Evolutionary conservation across 768 basidiomycete species (phyloP).

Genomic region (Tricholoma saponaceum): DNA sequence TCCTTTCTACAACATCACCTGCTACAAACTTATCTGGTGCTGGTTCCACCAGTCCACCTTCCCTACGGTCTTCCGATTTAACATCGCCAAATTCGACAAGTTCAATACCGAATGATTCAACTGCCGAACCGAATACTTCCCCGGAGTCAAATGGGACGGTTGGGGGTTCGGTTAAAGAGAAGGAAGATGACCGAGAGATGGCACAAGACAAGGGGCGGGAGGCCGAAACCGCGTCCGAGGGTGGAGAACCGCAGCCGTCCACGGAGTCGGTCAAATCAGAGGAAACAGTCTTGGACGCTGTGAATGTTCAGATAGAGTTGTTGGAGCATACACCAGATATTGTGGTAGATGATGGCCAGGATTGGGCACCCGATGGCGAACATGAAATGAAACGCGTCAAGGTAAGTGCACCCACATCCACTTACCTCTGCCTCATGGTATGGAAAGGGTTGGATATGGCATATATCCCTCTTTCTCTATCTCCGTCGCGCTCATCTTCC

Average conservation of each 20-base stretch:
- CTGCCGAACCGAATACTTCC: conserved; percentile 1
- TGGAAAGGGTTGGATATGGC: background rate
- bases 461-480: conserved; percentile 4
- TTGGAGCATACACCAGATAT: conserved; percentile 40
- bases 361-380: conserved; percentile 60
- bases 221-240: conserved; percentile 16
- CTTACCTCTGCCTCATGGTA: conserved; percentile 2
- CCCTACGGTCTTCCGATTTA: conserved; percentile 15
- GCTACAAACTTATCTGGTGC: conserved; percentile 26
- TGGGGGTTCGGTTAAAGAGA: background rate
- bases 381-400: conserved; percentile 85
- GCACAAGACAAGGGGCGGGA: conserved; percentile 16
- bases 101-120: conserved; percentile 5
- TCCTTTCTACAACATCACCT: conserved; percentile 25
- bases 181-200: background rate
- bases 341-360: conserved; percentile 52
- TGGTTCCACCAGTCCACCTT: conserved; percentile 17
- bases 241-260: conserved; percentile 9
- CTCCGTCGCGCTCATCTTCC: background rate
- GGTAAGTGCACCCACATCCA: conserved; percentile 37
- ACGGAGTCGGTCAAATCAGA: conserved; percentile 31
- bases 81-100: conserved; percentile 8
- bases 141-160: background rate
- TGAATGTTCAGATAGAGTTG: conserved; percentile 41
- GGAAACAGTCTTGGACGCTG: conserved; percentile 29